Base-by-base conservation (phyloP, 345 rosid species). In the Excoecaria agallocha region DNA sequence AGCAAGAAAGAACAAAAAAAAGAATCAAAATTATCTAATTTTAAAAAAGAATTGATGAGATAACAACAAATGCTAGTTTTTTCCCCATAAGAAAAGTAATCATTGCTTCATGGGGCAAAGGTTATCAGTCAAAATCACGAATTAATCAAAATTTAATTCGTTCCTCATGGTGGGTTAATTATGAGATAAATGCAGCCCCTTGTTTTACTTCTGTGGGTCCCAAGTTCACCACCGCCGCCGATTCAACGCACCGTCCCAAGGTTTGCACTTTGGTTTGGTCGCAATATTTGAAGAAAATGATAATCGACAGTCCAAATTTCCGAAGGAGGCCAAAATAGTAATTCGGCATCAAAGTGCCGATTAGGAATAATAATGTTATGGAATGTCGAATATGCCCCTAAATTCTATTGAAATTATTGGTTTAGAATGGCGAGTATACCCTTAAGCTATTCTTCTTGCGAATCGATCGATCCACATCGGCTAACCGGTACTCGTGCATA, bases 401-500 rank as follows among this genome's bases (percentile, higher is more conserved):
- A 0, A 2, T 13, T 4, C 7, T 1, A 2, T 5, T 8, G 37
- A 61, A 35, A 24, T 16, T 20, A 13, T 17, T 8, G 52, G 13
- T 4, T 4, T 0, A 22, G 41, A 69, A 63, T 74, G 68, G 6
- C 74, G 41, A 68, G 24, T n/a, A 11, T 87, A 94, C 98, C 89
- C 98, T 87, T 70, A 91, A 56, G 80, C 96, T 91, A 80, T 91
- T 92, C 80, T 89, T 90, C 85, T 87, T 92, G 24, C 95, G 88
- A 74, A 84, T 85, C 38, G 98, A 84, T 1, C 98, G 91, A 75
- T 94, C 98, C 0, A 94, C 98, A 20, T 87, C 95, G 5, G 98
- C 98, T 5, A 94, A 80, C 16, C 98, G 90, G 78, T 94, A 94
- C 76, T 94, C 98, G 76, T 94, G 98, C 98, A 94, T 94, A 68